phyloP scores from a whole-genome alignment of 2,329 filamentous ascomycete species.

The Aspergillus proliferans region DNA sequence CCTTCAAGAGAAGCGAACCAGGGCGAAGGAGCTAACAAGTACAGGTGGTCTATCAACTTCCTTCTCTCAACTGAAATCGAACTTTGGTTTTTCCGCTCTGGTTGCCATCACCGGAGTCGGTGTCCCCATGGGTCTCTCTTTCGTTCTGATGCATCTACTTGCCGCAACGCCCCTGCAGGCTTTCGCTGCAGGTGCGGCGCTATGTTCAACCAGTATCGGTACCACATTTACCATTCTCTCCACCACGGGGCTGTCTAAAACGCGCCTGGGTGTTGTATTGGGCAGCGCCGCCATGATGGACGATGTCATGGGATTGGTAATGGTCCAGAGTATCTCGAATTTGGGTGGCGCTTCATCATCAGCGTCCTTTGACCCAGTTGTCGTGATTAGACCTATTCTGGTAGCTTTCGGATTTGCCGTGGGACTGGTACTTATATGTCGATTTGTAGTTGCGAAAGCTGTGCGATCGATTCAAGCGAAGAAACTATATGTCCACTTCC shows the following conservation, averaged over 20 bases:
- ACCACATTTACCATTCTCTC: constrained; percentile 59
- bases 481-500: constrained; percentile 3
- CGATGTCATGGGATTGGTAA: constrained; percentile 69
- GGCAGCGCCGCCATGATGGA: constrained; percentile 62
- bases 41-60: background rate
- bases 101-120: constrained; percentile 60
- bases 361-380: constrained; percentile 30
- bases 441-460: constrained; percentile 10
- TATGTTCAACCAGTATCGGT: constrained; percentile 66
- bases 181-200: constrained; percentile 63
- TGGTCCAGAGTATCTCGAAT: constrained; percentile 67
- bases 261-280: constrained; percentile 54
- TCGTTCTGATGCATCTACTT: constrained; percentile 46
- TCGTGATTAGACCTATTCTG: constrained; percentile 46
- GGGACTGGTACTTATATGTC: constrained; percentile 20
- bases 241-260: constrained; percentile 51
- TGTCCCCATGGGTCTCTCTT: constrained; percentile 59
- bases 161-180: constrained; percentile 50
- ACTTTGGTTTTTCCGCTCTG: constrained; percentile 51
- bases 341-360: constrained; percentile 39
- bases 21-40: background rate
- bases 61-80: constrained; percentile 20
- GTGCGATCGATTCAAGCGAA: constrained; percentile 4
- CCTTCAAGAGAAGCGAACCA: background rate
- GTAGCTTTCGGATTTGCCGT: constrained; percentile 39